A percentile compares a stretch with the other conserved stretches of the same genome.
Evolutionary conservation across 192 early-diverging fungal species (phyloP).

Genomic region (Coemansia sp.): DNA sequence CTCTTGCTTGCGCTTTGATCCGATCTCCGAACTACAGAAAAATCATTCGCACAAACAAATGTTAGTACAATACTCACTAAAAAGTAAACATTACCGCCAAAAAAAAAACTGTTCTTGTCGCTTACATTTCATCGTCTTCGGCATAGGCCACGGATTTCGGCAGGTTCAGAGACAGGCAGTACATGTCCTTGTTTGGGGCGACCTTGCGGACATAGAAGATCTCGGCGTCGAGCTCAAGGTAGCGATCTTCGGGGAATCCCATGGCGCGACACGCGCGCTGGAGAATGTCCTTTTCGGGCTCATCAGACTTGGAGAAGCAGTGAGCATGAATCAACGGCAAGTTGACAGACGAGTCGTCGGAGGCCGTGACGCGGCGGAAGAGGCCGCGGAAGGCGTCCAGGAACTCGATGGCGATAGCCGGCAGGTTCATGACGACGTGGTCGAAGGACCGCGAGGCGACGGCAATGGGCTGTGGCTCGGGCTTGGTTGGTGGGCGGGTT

Average conservation of each 20-base stretch:
- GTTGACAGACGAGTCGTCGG: constrained; percentile 22
- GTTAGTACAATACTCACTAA: neutral
- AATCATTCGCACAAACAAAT: neutral
- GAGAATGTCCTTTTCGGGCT: constrained; percentile 62
- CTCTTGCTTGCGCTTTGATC: constrained; percentile 14
- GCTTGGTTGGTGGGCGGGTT: constrained; percentile 9
- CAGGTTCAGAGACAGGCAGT: constrained; percentile 86
- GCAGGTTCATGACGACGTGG: constrained; percentile 99
- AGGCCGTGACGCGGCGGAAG: constrained; percentile 51
- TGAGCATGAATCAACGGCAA: constrained; percentile 93
- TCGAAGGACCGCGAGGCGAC: constrained; percentile 63
- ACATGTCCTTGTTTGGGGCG: constrained; percentile 99
- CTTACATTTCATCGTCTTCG: constrained; percentile 28
- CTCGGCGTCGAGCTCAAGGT: constrained; percentile 29
- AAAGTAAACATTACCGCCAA: neutral
- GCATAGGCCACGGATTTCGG: constrained; percentile 74
- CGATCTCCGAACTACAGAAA: constrained; percentile 4
- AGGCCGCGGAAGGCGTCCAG: constrained; percentile 91
- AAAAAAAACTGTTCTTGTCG: neutral
- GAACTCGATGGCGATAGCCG: constrained; percentile 95
- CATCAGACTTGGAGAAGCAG: constrained; percentile 87
- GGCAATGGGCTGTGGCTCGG: constrained; percentile 13
- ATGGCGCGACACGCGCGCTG: constrained; percentile 52
- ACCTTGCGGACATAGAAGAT: constrained; percentile 91
- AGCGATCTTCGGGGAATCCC: constrained; percentile 50